Evolutionary conservation across 2,329 filamentous ascomycete genomes (phyloP), one percentile per base, ranked within the genome.

Genomic region (Alternaria brassicicola): DNA sequence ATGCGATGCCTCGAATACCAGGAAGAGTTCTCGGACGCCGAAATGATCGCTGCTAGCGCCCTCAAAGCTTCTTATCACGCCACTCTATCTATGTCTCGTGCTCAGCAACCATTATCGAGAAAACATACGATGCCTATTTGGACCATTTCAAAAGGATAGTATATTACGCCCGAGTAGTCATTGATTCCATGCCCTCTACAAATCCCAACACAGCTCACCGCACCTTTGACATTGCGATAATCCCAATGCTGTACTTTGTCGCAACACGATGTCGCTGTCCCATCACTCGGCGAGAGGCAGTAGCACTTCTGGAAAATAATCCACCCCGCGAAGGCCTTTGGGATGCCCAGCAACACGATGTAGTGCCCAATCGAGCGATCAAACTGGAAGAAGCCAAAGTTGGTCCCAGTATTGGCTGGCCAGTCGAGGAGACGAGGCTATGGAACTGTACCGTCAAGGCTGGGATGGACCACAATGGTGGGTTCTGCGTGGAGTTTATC

Each of bases 311-410:
- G 7, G 57, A 51, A n/a, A 51, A 52, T 2, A 63, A 69, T 10
- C 58, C 60, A 12, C 68, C 68, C 5, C 58, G 67, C 4, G 68
- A 71, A 50, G 64, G 60, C 1, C 57, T 70, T 7, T 70, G 63
- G 64, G 67, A 71, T 36, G 62, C 62, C 7, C 21, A 60, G 25
- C 61, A 65, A 38, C 64, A 69, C 53, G 59, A 56, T 5, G 25
- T 65, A 1, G 56, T 70, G 1, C 42, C 52, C 6, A 64, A 52
- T 6, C 62, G 68, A 19, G 46, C 62, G 4, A 64, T 71, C 21
- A 60, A 71, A 46, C 61, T 70, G 17, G 68, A 71, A 51, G 66
- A 69, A 52, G 55, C 33, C 15, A 56, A 64, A 13, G 30, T 71
- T 1, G 61, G 70, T 49, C 62, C 62, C 1, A 31, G 38, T 21